Conservation (phyloP, 192 early-diverging fungal species). For the Hyaloraphidium curvatum region DNA sequence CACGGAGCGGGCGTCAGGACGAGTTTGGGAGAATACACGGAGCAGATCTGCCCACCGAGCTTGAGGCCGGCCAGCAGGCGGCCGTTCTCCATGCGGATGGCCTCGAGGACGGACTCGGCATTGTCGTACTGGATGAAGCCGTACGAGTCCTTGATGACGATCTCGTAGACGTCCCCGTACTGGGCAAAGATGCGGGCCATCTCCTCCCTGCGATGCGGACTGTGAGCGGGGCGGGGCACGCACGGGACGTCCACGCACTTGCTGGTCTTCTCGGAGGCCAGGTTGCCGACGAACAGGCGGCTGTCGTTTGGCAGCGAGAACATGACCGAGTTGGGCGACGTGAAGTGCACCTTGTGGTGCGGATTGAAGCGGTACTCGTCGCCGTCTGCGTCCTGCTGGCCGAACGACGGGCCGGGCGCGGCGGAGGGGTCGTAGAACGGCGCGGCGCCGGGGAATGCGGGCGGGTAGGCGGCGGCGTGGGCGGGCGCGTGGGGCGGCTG, state of each 20-base stretch:
- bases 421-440: no score
- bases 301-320: conserved; percentile 14
- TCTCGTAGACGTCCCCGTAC: conserved; percentile 34
- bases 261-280: conserved; percentile 20
- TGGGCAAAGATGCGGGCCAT: conserved; percentile 27
- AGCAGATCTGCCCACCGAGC: conserved; percentile 26
- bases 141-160: conserved; percentile 21
- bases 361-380: conserved; percentile 23
- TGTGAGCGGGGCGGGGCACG: no score
- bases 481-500: no score
- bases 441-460: no score
- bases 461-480: no score
- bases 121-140: conserved; percentile 35
- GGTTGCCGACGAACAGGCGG: conserved; percentile 30
- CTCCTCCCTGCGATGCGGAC: no score
- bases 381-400: no score
- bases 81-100: conserved; percentile 21
- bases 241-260: no score
- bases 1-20: no score
- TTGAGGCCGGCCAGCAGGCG: conserved; percentile 19
- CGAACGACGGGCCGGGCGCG: no score
- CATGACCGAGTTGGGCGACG: conserved; percentile 9
- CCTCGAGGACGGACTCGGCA: conserved; percentile 14
- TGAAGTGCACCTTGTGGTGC: conserved; percentile 14
- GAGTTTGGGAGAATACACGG: no score